Percentiles rank a stretch among this genome's conserved stretches.
Conservation (phyloP, 73 alveolate species). For the Paramecium pentaurelia region DNA sequence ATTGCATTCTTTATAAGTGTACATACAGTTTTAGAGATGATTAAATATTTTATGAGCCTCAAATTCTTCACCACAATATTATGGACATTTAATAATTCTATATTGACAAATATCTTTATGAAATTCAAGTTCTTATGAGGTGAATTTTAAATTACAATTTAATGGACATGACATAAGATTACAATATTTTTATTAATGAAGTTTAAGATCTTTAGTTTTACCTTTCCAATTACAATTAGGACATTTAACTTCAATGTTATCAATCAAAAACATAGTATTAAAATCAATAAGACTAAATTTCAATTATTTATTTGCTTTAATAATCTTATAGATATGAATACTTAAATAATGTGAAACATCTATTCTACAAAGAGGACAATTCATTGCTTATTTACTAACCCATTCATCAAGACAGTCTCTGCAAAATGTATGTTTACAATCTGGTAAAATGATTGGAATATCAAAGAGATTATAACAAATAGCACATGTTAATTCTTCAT, state of each 20-base stretch:
- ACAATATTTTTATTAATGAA: neutral
- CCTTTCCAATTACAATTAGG: neutral
- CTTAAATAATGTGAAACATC: neutral
- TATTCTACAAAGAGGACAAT: constrained; percentile 13
- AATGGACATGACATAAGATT: neutral
- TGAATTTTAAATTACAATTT: neutral
- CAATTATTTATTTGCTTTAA: neutral
- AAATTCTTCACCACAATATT: constrained; percentile 25
- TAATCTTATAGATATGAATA: neutral
- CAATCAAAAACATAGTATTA: constrained; percentile 23
- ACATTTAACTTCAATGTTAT: constrained; percentile 3
- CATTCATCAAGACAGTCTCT: constrained; percentile 27
- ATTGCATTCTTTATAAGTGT: neutral
- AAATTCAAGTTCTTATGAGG: neutral
- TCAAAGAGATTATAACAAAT: neutral
- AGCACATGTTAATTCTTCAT: neutral
- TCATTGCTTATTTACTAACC: neutral
- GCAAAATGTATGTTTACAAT: neutral
- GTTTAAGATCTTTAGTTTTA: neutral
- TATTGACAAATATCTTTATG: neutral
- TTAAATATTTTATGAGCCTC: neutral
- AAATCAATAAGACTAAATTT: neutral
- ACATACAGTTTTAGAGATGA: neutral
- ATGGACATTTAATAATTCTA: constrained; percentile 27
- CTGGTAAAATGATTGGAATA: neutral